phyloP scores from a whole-genome alignment of 108 stramenopile species.

The Craspedostauros australis region DNA sequence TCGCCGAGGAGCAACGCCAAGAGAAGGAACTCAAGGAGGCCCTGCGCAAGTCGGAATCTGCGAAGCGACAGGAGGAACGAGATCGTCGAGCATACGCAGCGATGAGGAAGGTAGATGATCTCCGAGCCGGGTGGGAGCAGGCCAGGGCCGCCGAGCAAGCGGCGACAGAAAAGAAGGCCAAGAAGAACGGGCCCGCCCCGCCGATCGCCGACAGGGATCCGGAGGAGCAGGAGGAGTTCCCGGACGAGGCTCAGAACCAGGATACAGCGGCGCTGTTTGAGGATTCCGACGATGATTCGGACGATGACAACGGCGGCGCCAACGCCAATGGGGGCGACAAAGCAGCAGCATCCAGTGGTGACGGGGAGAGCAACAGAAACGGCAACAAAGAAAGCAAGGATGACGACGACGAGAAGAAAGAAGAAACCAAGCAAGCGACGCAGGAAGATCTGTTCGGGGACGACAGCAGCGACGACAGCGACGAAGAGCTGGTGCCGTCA shows the following conservation, averaged over 20 bases:
- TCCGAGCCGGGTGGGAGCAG: slow-evolving; percentile 65
- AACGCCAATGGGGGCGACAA: slow-evolving; percentile 3
- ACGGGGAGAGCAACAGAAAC: slow-evolving; percentile 1
- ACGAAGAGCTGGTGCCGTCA: slow-evolving; percentile 37
- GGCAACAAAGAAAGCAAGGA: slow-evolving; percentile 13
- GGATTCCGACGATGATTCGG: slow-evolving; percentile 59
- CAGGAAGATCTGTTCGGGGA: slow-evolving; percentile 75
- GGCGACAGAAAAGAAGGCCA: slow-evolving; percentile 36
- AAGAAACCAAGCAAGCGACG: slow-evolving; percentile 22
- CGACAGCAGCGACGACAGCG: slow-evolving; percentile 41
- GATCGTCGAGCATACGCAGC: slow-evolving; percentile 50
- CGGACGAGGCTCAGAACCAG: slow-evolving; percentile 38
- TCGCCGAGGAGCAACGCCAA: slow-evolving; percentile 55
- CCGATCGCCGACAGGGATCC: slow-evolving; percentile 28
- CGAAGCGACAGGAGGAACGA: slow-evolving; percentile 60
- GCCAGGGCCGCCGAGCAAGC: slow-evolving; percentile 40
- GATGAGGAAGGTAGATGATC: slow-evolving; percentile 54
- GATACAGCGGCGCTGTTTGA: slow-evolving; percentile 53
- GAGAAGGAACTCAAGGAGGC: slow-evolving; percentile 42
- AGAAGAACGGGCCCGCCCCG: slow-evolving; percentile 31
- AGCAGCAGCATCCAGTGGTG: not conserved
- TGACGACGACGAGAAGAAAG: slow-evolving; percentile 6
- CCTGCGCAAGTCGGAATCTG: slow-evolving; percentile 45
- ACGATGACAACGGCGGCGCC: slow-evolving; percentile 14
- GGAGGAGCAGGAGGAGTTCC: slow-evolving; percentile 42